Percentiles rank a stretch among this genome's conserved stretches.
phyloP scores from a whole-genome alignment of 257 asterid species.

The Nicotiana paniculata region DNA sequence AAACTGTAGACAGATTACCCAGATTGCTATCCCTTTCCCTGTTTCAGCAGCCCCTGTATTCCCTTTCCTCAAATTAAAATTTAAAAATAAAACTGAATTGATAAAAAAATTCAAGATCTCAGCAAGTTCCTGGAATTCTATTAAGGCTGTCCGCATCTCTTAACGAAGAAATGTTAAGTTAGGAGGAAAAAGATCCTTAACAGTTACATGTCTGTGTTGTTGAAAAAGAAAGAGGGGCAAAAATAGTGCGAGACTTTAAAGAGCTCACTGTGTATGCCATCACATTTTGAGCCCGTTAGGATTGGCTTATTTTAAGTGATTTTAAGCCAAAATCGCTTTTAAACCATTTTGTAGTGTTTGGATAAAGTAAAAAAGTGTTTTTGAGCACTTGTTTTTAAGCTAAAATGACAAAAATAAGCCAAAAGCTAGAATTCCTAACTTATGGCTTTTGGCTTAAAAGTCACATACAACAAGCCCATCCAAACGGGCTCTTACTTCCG shows the following conservation, averaged over 20 bases:
- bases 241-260: background rate
- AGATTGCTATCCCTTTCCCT: constrained; percentile 3
- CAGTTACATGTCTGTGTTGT: background rate
- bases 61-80: background rate
- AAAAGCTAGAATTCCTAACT: too few species aligned
- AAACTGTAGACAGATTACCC: background rate
- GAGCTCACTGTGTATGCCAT: background rate
- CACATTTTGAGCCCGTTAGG: background rate
- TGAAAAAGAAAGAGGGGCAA: background rate
- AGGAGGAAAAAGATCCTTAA: background rate
- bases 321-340: too few species aligned
- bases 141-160: background rate
- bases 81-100: background rate
- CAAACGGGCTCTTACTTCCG: background rate
- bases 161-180: background rate
- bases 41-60: background rate
- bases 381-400: too few species aligned
- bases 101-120: background rate
- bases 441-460: too few species aligned
- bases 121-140: background rate
- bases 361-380: too few species aligned
- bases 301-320: too few species aligned
- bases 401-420: too few species aligned
- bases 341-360: too few species aligned
- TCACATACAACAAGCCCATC: too few species aligned